A percentile compares a stretch with the other conserved stretches of the same genome.
phyloP scores from a whole-genome alignment of 768 basidiomycete species.

The Collybia nuda region DNA sequence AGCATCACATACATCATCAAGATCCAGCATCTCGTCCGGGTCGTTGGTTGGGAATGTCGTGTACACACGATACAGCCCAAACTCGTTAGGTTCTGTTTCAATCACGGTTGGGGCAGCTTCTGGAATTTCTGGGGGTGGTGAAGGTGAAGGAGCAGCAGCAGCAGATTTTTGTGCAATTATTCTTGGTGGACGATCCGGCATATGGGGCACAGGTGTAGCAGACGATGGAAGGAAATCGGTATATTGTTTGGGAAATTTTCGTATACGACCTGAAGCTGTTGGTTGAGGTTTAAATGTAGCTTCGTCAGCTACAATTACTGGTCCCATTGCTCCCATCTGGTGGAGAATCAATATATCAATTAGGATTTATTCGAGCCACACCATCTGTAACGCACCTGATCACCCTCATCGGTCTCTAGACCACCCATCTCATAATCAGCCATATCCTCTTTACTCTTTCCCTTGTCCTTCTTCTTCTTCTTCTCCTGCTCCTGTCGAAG shows the following conservation, averaged over 20 bases:
- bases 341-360: no score
- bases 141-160: neutral
- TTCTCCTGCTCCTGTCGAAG: no score
- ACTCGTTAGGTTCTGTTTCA: constrained; percentile 15
- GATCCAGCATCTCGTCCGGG: constrained; percentile 14
- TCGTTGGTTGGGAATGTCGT: constrained; percentile 10
- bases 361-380: no score
- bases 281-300: neutral
- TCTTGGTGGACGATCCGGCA: neutral
- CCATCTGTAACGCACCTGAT: no score
- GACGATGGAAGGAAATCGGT: constrained; percentile 1
- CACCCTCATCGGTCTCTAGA: no score
- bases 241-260: neutral
- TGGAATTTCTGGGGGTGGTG: neutral
- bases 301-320: no score
- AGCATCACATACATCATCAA: constrained; percentile 15
- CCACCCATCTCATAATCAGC: no score
- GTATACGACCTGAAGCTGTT: neutral
- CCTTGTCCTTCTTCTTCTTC: no score
- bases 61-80: constrained; percentile 21
- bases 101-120: constrained; percentile 1
- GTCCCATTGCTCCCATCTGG: no score
- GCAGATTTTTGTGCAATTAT: neutral
- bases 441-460: no score
- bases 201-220: neutral